Evolutionary conservation across 805 yeast species (phyloP), one percentile per base, ranked within the genome.

Genomic region (Wickerhamiella azyma): DNA sequence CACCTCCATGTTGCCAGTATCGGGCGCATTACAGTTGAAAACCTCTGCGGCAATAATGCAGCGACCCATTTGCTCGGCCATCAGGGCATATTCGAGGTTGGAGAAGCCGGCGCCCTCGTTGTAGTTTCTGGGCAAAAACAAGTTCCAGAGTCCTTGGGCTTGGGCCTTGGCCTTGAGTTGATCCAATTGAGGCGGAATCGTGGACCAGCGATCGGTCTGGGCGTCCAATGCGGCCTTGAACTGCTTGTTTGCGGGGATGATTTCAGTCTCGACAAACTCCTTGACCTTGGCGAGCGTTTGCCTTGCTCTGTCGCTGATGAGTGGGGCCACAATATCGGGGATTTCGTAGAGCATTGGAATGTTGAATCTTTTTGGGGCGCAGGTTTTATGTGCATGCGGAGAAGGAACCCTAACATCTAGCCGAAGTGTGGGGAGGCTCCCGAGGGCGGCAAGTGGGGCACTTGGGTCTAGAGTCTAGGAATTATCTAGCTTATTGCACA

Each of bases 51-150:
- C 81, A 45, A 68, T 57, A 42, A 64, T 62, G 10, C 18, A 35
- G 43, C 74, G 64, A 11, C 83, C 84, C 56, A 77, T 64, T 55
- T 74, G 73, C 56, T 70, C 73, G 1, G 80, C 79, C 81, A 77
- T 75, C 45, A 77, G 58, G 0, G 79, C 83, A 54, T 77, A 77
- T 55, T 77, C 83, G 52, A 77, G 59, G 57, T 77, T 77, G 41
- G 79, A 66, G 59, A 57, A 76, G 5, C 79, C 79, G 2, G 80
- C 75, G 26, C 79, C 76, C 48, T 74, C 70, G 13, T 56, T 52
- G 68, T 74, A 55, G 56, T 69, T 57, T 38, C 66, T 65, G 30
- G 75, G 69, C 52, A 75, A 59, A 52, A 77, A 77, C 65, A 77
- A 58, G 58, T 77, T 77, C 81, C 81, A 77, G 14, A 77, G 63